phyloP scores from a whole-genome alignment of 2,329 filamentous ascomycete species.

The Claviceps purpurea region DNA sequence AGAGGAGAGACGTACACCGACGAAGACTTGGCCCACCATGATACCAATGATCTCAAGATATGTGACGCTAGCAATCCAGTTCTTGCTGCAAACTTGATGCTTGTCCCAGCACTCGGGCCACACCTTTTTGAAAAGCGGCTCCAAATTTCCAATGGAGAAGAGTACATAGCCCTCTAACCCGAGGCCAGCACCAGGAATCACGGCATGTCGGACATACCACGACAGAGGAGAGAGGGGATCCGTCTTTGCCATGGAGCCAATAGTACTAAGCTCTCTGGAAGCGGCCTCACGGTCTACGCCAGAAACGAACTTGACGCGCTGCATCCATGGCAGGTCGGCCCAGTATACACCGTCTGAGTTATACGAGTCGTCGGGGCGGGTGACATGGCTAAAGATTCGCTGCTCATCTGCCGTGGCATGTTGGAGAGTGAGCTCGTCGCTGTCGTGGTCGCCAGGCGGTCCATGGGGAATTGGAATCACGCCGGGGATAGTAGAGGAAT shows the following conservation, averaged over 20 bases:
- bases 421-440: constrained; percentile 30
- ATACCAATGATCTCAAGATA: constrained; percentile 93
- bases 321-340: constrained; percentile 64
- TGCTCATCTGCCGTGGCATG: constrained; percentile 35
- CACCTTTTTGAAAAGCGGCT: constrained; percentile 62
- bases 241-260: constrained; percentile 71
- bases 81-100: constrained; percentile 52
- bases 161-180: constrained; percentile 91
- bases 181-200: constrained; percentile 83
- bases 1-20: constrained; percentile 47
- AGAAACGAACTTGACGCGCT: constrained; percentile 64
- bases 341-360: constrained; percentile 76
- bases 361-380: constrained; percentile 82
- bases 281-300: constrained; percentile 60
- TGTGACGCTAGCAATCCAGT: constrained; percentile 74
- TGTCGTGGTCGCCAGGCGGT: constrained; percentile 32
- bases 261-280: constrained; percentile 48
- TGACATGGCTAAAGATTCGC: constrained; percentile 61
- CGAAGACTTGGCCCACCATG: constrained; percentile 81
- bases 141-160: constrained; percentile 91
- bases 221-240: constrained; percentile 74
- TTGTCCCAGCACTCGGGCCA: constrained; percentile 71
- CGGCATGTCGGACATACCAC: constrained; percentile 82
- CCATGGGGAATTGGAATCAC: constrained; percentile 43
- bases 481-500: constrained; percentile 28